Conservation (phyloP, 495 filamentous ascomycete species). For the Tuber indicum region DNA sequence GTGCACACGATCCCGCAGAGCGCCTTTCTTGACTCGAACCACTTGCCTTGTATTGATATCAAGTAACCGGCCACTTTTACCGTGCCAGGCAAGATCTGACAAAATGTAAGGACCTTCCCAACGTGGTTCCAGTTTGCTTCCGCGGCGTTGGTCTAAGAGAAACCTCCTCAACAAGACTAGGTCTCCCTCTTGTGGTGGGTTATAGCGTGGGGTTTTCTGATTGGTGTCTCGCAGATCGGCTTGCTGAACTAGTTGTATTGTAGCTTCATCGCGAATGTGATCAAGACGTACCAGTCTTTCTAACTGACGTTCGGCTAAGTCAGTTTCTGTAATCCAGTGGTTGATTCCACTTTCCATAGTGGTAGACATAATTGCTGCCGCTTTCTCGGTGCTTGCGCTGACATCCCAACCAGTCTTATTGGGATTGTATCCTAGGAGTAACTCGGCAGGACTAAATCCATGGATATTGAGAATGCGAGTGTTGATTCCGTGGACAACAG, state of each 20-base stretch:
- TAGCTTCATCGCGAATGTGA: not conserved
- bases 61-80: too few relatives aligned
- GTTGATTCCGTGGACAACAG: not conserved
- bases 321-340: not conserved
- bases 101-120: not conserved
- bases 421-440: not conserved
- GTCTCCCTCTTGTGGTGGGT: not conserved
- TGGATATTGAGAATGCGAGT: not conserved
- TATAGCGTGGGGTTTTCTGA: not conserved
- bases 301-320: not conserved
- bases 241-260: fast-evolving
- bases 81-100: too few relatives aligned
- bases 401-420: not conserved
- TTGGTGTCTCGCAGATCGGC: fast-evolving
- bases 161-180: constrained; percentile 6
- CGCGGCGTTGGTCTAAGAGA: constrained; percentile 1
- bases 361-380: too few relatives aligned
- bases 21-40: too few relatives aligned
- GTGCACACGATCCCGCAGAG: too few relatives aligned
- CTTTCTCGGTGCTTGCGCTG: too few relatives aligned
- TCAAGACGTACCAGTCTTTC: not conserved
- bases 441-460: not conserved
- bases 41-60: too few relatives aligned
- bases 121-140: not conserved
- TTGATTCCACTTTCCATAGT: not conserved